A percentile compares a stretch with the other conserved stretches of the same genome.
Evolutionary conservation across 768 basidiomycete genomes (phyloP).

Genomic region (Roridomyces roridus): DNA sequence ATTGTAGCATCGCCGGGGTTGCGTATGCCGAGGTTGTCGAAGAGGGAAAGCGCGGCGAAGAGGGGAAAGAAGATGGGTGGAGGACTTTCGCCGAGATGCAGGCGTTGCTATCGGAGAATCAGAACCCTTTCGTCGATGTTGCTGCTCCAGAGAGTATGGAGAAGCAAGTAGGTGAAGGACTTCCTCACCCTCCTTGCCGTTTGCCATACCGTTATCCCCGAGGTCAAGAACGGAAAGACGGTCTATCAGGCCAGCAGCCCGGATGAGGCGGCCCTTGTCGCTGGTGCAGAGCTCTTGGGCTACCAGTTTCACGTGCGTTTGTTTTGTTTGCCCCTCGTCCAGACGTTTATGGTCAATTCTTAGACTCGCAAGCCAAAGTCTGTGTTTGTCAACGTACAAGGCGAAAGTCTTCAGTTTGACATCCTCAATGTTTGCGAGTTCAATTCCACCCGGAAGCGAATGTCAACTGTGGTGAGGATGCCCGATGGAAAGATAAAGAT

Average conservation of each 20-base stretch:
- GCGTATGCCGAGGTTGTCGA: constrained; percentile 93
- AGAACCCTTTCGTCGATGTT: constrained; percentile 66
- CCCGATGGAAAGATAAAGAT: constrained; percentile 93
- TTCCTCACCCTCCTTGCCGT: constrained; percentile 88
- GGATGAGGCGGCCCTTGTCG: constrained; percentile 95
- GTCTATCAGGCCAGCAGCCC: constrained; percentile 96
- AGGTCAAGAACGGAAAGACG: constrained; percentile 87
- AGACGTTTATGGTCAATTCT: constrained; percentile 1
- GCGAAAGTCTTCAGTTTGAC: constrained; percentile 79
- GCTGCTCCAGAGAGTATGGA: constrained; percentile 46
- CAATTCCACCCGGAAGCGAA: constrained; percentile 96
- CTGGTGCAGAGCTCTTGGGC: constrained; percentile 90
- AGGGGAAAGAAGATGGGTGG: constrained; percentile 67
- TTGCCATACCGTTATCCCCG: constrained; percentile 98
- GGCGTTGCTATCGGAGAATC: constrained; percentile 54
- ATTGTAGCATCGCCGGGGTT: constrained; percentile 86
- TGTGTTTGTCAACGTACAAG: constrained; percentile 85
- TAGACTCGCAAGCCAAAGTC: constrained; percentile 97
- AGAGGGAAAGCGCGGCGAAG: constrained; percentile 76
- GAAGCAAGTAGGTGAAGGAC: constrained; percentile 64
- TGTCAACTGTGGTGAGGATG: constrained; percentile 92
- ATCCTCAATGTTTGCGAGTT: constrained; percentile 98
- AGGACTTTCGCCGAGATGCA: constrained; percentile 81
- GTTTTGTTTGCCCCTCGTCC: background rate
- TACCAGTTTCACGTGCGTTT: constrained; percentile 90